These are phyloP conservation scores for Eimeria maxima DNA, from an alignment of 169 alveolate genomes.

Conservation along the genomic window DNA sequence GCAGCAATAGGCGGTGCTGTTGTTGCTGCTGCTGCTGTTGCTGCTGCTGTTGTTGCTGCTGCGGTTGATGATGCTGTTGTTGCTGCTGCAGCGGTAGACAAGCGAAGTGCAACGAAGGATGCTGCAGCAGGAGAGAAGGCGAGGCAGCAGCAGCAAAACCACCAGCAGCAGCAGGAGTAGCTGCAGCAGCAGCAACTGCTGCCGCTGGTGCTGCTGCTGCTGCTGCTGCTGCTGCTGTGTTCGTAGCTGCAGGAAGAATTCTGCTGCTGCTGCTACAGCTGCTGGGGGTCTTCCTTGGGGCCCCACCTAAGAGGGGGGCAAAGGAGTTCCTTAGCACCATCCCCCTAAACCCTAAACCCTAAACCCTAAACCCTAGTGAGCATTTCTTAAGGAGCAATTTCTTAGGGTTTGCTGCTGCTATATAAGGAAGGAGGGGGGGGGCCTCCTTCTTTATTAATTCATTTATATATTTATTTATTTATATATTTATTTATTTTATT, in stretches of 20 bases:
- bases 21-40: conserved; percentile 8
- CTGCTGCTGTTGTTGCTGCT: neutral
- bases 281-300: neutral
- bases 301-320: neutral
- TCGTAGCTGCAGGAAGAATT: too few species aligned
- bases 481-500: too few species aligned
- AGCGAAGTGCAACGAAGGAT: too few species aligned
- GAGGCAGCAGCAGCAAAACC: neutral
- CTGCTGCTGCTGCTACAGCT: neutral
- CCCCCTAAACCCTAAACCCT: too few species aligned
- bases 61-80: neutral
- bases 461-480: too few species aligned
- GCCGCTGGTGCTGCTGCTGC: neutral
- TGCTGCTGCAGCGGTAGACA: too few species aligned
- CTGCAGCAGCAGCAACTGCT: too few species aligned
- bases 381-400: too few species aligned
- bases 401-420: too few species aligned
- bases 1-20: neutral
- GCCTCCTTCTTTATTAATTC: too few species aligned
- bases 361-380: too few species aligned
- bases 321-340: neutral
- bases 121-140: neutral
- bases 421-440: too few species aligned
- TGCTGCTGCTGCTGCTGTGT: conserved; percentile 27
- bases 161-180: neutral